phyloP scores from a whole-genome alignment of 2,329 filamentous ascomycete species.

The Colletotrichum cordylinicola region DNA sequence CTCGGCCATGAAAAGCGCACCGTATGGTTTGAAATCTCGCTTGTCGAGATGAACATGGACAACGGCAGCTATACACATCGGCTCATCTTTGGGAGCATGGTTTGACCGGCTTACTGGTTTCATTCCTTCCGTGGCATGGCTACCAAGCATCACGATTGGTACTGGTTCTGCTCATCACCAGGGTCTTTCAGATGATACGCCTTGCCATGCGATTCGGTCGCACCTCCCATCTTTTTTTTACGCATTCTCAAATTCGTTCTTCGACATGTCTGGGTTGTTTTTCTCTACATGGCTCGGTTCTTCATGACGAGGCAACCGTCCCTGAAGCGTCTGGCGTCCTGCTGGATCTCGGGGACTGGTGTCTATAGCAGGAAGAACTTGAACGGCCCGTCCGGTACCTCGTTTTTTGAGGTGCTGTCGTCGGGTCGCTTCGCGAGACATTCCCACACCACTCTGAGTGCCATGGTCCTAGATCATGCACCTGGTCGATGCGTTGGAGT shows the following conservation, averaged over 20 bases:
- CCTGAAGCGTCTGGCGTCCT: neutral
- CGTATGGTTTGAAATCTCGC: conserved; percentile 46
- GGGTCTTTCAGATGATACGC: conserved; percentile 18
- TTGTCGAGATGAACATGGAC: conserved; percentile 47
- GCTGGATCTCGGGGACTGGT: neutral
- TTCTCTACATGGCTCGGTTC: conserved; percentile 41
- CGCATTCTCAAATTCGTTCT: conserved; percentile 48
- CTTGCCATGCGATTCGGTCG: conserved; percentile 42
- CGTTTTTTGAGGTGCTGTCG: conserved; percentile 33
- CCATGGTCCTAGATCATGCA: conserved; percentile 1
- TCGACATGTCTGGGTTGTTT: conserved; percentile 33
- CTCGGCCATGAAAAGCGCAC: conserved; percentile 77
- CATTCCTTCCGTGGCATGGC: conserved; percentile 18
- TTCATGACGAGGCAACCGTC: conserved; percentile 28
- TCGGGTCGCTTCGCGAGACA: conserved; percentile 25
- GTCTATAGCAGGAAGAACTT: conserved; percentile 18
- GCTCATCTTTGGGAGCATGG: conserved; percentile 26
- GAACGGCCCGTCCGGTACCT: conserved; percentile 47
- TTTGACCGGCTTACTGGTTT: conserved; percentile 14
- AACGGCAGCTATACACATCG: conserved; percentile 26
- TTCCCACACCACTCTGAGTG: neutral
- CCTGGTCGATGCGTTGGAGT: conserved; percentile 42
- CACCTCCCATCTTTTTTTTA: conserved; percentile 28
- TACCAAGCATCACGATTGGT: conserved; percentile 20
- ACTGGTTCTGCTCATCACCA: conserved; percentile 21